Evolutionary conservation across 306 rosid genomes (phyloP), one percentile per base, ranked within the genome.

Genomic region (Quercus bicolor): DNA sequence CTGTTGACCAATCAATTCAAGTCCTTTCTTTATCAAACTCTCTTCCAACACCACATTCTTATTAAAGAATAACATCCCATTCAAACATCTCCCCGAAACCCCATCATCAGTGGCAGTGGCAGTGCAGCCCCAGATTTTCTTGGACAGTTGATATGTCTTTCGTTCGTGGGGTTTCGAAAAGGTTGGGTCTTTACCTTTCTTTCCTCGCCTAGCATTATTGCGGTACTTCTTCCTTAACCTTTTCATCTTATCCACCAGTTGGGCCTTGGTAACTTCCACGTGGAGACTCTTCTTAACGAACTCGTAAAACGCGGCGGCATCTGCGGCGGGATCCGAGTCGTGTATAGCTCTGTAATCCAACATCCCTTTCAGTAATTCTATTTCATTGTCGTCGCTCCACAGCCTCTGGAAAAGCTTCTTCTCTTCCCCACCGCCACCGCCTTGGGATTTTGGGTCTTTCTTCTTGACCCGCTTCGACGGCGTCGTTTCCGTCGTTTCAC

Each of bases 311-410:
- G 81, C 89, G 3, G 2, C 37, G 26, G 76, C 23, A 2, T 81
- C 78, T 18, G 82, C 52, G 4, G 51, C 2, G 2, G 95, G 90
- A 13, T 86, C 87, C 0, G 31, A 19, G 0, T 87, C 91, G 0
- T 77, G 86, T 53, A 81, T 77, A 0, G 81, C 74, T 1, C 59
- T 6, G 26, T 51, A 90, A 0, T 90, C 96, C 5, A 12, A 21
- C 11, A 92, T 33, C 0, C 97, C 91, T 11, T 82, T 79, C 1
- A 93, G 76, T 16, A 93, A 76, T 0, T 60, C 79, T 3, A 93
- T 68, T 45, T 89, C 94, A 8, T 93, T 94, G 0, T 85, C 92
- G 55, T 86, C 90, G 18, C 84, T 85, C 88, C 92, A 92, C 0
- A 90, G 18, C 45, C 97, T 81, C 85, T 85, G 92, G 73, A 76